Evolutionary conservation across 202 grass and related monocot genomes (phyloP).

Genomic region (Brachypodium distachyon): DNA sequence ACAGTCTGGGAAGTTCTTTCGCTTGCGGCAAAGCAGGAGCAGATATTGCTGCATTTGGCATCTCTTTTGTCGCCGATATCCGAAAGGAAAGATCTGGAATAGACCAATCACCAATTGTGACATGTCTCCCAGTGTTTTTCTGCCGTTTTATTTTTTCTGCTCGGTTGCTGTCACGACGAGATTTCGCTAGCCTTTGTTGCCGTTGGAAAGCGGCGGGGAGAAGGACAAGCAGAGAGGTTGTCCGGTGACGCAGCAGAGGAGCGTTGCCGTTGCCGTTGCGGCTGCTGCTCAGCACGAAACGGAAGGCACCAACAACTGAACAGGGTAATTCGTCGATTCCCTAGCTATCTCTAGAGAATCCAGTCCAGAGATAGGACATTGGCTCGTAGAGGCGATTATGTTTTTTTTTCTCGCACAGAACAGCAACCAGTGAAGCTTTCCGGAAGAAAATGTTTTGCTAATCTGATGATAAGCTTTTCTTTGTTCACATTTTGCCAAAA

Average conservation of each 20-base stretch:
- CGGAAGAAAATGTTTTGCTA: too few relatives aligned
- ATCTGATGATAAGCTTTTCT: background rate
- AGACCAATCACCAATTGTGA: background rate
- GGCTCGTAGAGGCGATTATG: too few relatives aligned
- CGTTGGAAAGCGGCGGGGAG: background rate
- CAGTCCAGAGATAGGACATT: too few relatives aligned
- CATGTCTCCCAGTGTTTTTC: too few relatives aligned
- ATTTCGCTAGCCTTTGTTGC: background rate
- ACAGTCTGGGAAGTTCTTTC: too few relatives aligned
- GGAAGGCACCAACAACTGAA: background rate
- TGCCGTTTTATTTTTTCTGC: background rate
- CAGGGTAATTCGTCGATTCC: too few relatives aligned
- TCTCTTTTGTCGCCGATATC: background rate
- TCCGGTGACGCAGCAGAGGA: background rate
- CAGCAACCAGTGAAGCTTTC: too few relatives aligned
- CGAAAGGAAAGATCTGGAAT: background rate
- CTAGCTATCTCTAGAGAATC: too few relatives aligned
- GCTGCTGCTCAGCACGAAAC: background rate
- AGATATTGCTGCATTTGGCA: too few relatives aligned
- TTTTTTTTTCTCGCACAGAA: too few relatives aligned
- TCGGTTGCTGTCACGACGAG: background rate
- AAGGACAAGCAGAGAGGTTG: background rate
- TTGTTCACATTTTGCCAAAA: background rate
- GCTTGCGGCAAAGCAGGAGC: too few relatives aligned
- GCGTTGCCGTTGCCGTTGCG: background rate